Base-by-base conservation (phyloP, 495 filamentous ascomycete species). In the Penicillium cinerascens region DNA sequence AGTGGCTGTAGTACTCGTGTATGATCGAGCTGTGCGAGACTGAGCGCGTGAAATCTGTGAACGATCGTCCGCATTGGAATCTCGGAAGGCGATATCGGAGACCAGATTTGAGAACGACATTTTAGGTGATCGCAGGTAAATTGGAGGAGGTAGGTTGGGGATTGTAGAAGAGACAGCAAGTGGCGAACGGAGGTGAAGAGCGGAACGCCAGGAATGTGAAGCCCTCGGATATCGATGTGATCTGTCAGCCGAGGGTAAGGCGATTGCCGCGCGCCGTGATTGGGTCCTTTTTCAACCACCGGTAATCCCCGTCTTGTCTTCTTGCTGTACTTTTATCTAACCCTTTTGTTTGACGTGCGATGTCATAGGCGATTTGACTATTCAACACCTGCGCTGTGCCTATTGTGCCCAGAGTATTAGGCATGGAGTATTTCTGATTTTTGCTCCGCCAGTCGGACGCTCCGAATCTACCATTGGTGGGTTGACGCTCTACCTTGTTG, bases 21-120 rank as follows among this genome's bases (percentile, higher is more conserved):
- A 90, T 11, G 90, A 95, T 61, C 83, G 83, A 52, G 86, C 84
- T 54, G 82, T 79, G 25, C 54, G 71, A 9, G 88, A 92, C 63
- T 79, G 85, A 46, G 85, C 83, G 51, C 79, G 79, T 4, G 89
- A 93, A 54, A 90, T 73, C 60, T 87, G 84, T 10, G 87, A 90
- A 56, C 84, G 73, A 61, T 75, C 77, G 60, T 72, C 80, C 33
- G 64, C 81, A 56, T 70, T 79, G 63, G 68, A 71, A 65, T 86
- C 86, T 49, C 83, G 74, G 61, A 88, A 88, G 33, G 88, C 82
- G 37, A 96, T 75, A 65, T 95, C 89, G 48, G 90, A 91, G 40
- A 96, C 88, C 25, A 96, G 84, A 58, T 84, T 86, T 11, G 91
- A 95, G 72, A 95, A 95, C 1, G 91, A 96, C 91, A 96, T 96